phyloP scores from a whole-genome alignment of 495 filamentous ascomycete genomes.

The Trypethelium eluteriae region DNA sequence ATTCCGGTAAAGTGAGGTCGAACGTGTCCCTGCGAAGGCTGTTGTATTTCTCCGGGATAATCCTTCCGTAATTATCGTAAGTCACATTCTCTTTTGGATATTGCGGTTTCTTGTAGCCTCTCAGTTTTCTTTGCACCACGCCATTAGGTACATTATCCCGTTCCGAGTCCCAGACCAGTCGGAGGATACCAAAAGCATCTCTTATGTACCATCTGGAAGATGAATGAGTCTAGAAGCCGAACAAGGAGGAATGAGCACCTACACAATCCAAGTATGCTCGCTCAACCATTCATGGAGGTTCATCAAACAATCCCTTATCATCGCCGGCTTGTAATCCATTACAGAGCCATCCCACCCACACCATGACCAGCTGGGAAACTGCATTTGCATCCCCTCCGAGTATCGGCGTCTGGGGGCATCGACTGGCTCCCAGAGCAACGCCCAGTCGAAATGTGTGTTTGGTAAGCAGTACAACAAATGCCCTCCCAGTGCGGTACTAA shows the following conservation, averaged over 20 bases:
- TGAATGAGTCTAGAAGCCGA: not conserved
- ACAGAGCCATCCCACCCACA: slow-evolving; percentile 30
- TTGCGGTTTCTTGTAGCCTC: slow-evolving; percentile 14
- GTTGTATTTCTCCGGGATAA: not conserved
- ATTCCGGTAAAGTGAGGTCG: slow-evolving; percentile 18
- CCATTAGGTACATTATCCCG: not conserved
- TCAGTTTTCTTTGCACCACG: slow-evolving; percentile 14
- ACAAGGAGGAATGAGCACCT: not conserved
- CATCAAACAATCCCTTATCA: slow-evolving; percentile 25
- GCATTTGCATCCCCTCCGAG: slow-evolving; percentile 3
- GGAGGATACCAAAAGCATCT: slow-evolving; percentile 29
- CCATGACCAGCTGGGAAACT: slow-evolving; percentile 37
- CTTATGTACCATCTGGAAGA: slow-evolving; percentile 30
- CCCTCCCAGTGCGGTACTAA: slow-evolving; percentile 21
- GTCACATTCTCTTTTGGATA: slow-evolving; percentile 8
- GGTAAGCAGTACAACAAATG: slow-evolving; percentile 30
- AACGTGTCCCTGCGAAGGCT: slow-evolving; percentile 14
- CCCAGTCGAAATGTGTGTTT: slow-evolving; percentile 31
- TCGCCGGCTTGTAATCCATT: slow-evolving; percentile 23
- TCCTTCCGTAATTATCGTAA: not conserved
- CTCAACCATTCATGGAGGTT: slow-evolving; percentile 34
- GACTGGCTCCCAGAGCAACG: slow-evolving; percentile 30
- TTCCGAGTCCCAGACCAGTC: slow-evolving; percentile 25
- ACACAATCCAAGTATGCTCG: slow-evolving; percentile 35
- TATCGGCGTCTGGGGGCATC: not conserved